Evolutionary conservation across 2,329 filamentous ascomycete species (phyloP), one percentile per base, ranked within the genome.

Genomic region (Cladosporium oxysporum): DNA sequence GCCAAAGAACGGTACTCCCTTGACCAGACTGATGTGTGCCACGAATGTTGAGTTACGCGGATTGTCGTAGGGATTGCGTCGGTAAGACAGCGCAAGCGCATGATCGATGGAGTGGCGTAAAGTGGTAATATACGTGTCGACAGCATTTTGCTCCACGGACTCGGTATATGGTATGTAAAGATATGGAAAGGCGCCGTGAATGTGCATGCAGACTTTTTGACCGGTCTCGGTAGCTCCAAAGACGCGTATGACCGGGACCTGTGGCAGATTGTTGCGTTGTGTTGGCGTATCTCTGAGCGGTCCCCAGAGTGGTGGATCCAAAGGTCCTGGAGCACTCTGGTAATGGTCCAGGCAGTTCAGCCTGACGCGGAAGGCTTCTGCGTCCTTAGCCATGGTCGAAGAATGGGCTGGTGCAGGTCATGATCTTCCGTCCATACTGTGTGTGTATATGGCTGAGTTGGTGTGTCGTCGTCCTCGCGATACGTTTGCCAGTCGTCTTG

Each of bases 321-420:
- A 90, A 71, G 85, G 84, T 60, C 92, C 91, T 21, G 93, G 91
- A 12, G 83, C 83, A 49, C 89, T 87, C 80, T 97, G 93, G 78
- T 98, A 99, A 78, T 95, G 90, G 79, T 99, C 95, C 81, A 99
- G 90, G 82, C 92, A 97, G 78, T 99, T 97, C 75, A 99, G 83
- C 73, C 93, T 91, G 76, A 99, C 88, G 72, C 91, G 90, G 81
- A 99, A 98, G 53, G 41, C 44, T 28, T 59, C 58, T 50, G 59
- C 59, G 64, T 64, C 61, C 33, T 69, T 68, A 72, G 71, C 74
- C 74, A 76, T 75, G 67, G 58, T 75, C 72, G 65, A 65, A 67
- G 65, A 71, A 69, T n/a, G 53, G 8, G 29, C 31, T 52, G 35
- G 21, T 44, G 33, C 31, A 63, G 37, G 71, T 75, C 73, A 75